Conservation (phyloP, 768 basidiomycete genomes). For the Clathrus columnatus region DNA sequence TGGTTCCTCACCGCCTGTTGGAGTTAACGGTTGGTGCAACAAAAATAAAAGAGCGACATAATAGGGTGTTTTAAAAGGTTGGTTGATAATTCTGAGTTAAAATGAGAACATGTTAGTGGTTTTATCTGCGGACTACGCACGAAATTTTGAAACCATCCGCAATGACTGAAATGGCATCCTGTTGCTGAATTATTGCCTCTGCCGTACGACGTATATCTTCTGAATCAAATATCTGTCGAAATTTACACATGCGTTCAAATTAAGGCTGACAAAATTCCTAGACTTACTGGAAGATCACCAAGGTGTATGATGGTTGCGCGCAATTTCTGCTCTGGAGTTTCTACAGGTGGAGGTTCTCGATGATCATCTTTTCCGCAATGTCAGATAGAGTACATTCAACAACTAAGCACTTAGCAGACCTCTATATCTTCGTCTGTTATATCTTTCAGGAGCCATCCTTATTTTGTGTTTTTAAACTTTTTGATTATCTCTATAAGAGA, state of each 20-base stretch:
- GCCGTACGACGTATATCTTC: constrained; percentile 65
- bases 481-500: background rate
- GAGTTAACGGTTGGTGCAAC: constrained; percentile 36
- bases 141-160: constrained; percentile 70
- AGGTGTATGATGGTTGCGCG: constrained; percentile 59
- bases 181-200: constrained; percentile 49
- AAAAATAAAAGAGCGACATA: constrained; percentile 75
- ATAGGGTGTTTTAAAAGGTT: constrained; percentile 88
- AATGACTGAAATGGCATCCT: constrained; percentile 51
- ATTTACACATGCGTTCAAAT: background rate
- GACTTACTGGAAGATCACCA: constrained; percentile 68
- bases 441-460: constrained; percentile 8
- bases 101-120: background rate
- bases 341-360: constrained; percentile 39
- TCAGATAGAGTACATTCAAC: constrained; percentile 1
- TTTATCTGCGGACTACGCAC: constrained; percentile 29
- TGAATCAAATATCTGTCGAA: constrained; percentile 41
- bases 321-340: constrained; percentile 67
- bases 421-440: constrained; percentile 9
- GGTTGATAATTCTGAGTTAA: constrained; percentile 65
- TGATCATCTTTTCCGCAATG: constrained; percentile 4
- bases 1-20: constrained; percentile 25
- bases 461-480: background rate
- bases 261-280: background rate
- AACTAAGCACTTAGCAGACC: constrained; percentile 3